These are phyloP conservation scores for Thecamonas trahens DNA, from an alignment of 78 protist genomes.

Conservation along the genomic window DNA sequence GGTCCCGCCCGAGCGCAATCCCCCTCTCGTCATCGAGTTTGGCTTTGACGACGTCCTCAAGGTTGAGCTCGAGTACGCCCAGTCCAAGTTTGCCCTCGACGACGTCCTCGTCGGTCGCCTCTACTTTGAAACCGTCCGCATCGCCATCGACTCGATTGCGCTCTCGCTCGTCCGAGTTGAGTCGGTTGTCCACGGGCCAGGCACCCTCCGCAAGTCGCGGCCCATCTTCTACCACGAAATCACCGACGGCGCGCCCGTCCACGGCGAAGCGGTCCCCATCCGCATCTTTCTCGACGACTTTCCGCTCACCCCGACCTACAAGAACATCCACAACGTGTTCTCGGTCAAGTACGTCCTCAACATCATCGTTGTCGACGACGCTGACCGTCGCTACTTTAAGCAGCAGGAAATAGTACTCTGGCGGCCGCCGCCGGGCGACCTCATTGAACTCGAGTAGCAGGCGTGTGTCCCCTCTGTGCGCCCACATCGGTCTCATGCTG, in stretches of 20 bases:
- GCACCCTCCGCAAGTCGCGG: slow-evolving; percentile 39
- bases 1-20: slow-evolving; percentile 61
- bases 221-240: slow-evolving; percentile 72
- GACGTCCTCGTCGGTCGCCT: slow-evolving; percentile 88
- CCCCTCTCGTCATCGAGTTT: slow-evolving; percentile 34
- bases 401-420: slow-evolving; percentile 35
- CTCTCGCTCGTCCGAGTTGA: slow-evolving; percentile 80
- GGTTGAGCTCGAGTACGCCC: slow-evolving; percentile 91
- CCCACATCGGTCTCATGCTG: no score
- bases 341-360: slow-evolving; percentile 63
- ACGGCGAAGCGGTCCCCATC: slow-evolving; percentile 84
- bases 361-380: slow-evolving; percentile 65
- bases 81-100: slow-evolving; percentile 69
- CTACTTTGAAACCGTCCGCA: slow-evolving; percentile 66
- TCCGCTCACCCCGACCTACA: slow-evolving; percentile 88
- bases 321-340: slow-evolving; percentile 76
- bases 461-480: no score
- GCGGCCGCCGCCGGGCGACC: no score
- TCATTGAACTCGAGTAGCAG: no score
- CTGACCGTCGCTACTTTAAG: slow-evolving; percentile 56
- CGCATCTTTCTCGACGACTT: slow-evolving; percentile 79
- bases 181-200: slow-evolving; percentile 20
- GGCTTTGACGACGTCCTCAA: slow-evolving; percentile 94
- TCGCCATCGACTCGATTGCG: slow-evolving; percentile 81
- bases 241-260: slow-evolving; percentile 91